Evolutionary conservation across 2,329 filamentous ascomycete species (phyloP), one percentile per base, ranked within the genome.

Genomic region (Penicillium paneum): DNA sequence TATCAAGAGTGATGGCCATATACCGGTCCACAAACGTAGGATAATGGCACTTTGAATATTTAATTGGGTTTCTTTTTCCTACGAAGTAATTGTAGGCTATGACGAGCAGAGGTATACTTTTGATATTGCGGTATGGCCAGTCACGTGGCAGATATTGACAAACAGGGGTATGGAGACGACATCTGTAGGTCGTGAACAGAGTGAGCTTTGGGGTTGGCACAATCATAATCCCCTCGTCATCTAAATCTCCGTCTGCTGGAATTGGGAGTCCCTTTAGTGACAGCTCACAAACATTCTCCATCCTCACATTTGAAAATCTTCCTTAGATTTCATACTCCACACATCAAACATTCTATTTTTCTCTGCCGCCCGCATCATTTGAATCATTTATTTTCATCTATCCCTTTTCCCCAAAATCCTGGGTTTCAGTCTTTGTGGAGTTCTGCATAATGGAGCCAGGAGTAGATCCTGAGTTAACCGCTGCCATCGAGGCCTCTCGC

Each of bases 401-500:
- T 8, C 8, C 24, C 31, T 26, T 19, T 21, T 32, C 15, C 8
- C 17, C 8, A 10, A 44, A 34, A 32, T 8, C 13, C 42, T 32
- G 17, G 12, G 32, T 24, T 42, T n/a, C 42, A 8, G 11, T 26
- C 15, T 24, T 10, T 29, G 35, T 32, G 12, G 13, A n/a, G 8
- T 44, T 26, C 36, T 42, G 11, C 19, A 43, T 24, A 10, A 50
- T 57, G 17, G 55, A 58, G 24, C 49, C 54, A 11, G 21, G 36
- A 11, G 34, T 55, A 24, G 62, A 66, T 43, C 42, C 56, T 13
- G 59, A 53, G 8, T 52, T 70, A n/a, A 60, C 47, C 29, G 55
- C 52, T 8, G 64, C 64, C 13, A 59, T 65, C 36, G 61, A 58
- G 29, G 52, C 61, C 12, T 71, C 69, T 8, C 49, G 67, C 5